These are phyloP conservation scores for Naumovozyma castellii DNA, from an alignment of 805 yeast genomes.

Conservation along the genomic window DNA sequence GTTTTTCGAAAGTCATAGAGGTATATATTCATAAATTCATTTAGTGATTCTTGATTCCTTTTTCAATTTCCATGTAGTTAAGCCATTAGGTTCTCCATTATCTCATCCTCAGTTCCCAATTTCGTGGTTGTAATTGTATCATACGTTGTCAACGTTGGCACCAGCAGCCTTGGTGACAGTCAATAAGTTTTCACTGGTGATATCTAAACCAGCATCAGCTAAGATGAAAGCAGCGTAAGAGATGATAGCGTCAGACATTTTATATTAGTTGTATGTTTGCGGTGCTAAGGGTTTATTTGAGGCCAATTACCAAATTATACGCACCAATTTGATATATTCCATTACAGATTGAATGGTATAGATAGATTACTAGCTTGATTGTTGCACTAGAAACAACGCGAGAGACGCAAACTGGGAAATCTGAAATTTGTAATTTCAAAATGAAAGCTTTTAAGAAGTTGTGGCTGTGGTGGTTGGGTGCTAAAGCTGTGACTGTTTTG, in stretches of 20 bases:
- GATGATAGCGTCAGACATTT: slow-evolving; percentile 89
- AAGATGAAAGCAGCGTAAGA: slow-evolving; percentile 97
- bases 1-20: too few relatives aligned
- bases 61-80: too few relatives aligned
- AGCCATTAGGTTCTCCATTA: neutral
- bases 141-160: slow-evolving; percentile 54
- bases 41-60: too few relatives aligned
- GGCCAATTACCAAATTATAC: neutral
- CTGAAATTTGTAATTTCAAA: too few relatives aligned
- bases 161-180: slow-evolving; percentile 71
- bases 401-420: too few relatives aligned
- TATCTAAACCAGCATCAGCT: slow-evolving; percentile 94
- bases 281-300: neutral
- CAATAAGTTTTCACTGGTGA: slow-evolving; percentile 72
- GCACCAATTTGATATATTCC: neutral
- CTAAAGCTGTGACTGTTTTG: too few relatives aligned
- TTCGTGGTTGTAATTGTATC: slow-evolving; percentile 4
- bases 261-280: slow-evolving; percentile 12
- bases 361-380: too few relatives aligned
- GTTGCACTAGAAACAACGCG: neutral
- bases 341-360: neutral
- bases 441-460: too few relatives aligned
- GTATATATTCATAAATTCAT: too few relatives aligned
- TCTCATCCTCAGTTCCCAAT: neutral
- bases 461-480: too few relatives aligned